Evolutionary conservation across 2,329 filamentous ascomycete species (phyloP), one percentile per base, ranked within the genome.

Genomic region (Atkinsonella texensis): DNA sequence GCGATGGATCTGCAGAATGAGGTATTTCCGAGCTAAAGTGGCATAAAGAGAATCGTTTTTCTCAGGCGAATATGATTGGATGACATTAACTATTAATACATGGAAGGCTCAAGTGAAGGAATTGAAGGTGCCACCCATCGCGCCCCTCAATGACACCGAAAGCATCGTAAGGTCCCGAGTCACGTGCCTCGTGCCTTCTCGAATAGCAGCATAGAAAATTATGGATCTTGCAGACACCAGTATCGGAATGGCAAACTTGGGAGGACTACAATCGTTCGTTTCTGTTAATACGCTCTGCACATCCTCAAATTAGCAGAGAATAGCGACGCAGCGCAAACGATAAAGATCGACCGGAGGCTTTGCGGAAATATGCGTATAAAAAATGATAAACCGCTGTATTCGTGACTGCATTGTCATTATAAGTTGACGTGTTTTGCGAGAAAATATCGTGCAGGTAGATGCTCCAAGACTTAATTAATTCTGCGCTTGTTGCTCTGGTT

Each of bases 71-170:
- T 50, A 54, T 50, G 53, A 58, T 50, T 56, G 51, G 49, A 47
- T 46, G 52, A 28, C 51, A 55, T 54, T 51, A 57, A 54, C 53
- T 50, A 38, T 38, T 38, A 46, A 53, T 46, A 52, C 52, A 55
- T 51, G 55, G 52, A 56, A 56, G 53, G 57, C 54, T 56, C 56
- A 56, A 56, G 56, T 54, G 54, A 55, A 54, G 54, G 56, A 56
- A 57, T 53, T 56, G 54, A 56, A 55, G 56, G 52, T 52, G 52
- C 59, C 58, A 53, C 54, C 50, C 54, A 58, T 59, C 49, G 47
- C 45, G 57, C 58, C 58, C 59, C 59, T 57, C 57, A 57, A 41
- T 47, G n/a, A 28, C 46, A 49, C 54, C 46, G 53, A 55, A 53
- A 53, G 48, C 53, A 57, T 56, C 51, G 50, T 43, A 48, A 52